Evolutionary conservation across 192 early-diverging fungal species (phyloP).

Genomic region (Backusella parvicylindrica): DNA sequence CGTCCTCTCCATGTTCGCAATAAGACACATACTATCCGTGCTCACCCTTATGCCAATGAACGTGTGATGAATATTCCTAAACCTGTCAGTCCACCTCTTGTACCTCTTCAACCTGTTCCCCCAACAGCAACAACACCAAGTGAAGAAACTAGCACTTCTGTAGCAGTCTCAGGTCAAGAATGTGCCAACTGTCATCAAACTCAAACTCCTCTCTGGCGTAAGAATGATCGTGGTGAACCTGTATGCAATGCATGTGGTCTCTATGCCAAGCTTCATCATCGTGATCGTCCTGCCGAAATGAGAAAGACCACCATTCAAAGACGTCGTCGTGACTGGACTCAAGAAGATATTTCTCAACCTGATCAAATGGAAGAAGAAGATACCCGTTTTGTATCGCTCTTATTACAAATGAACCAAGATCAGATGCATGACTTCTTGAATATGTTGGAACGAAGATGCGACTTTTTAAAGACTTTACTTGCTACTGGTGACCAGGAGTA

Average conservation of each 20-base stretch:
- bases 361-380: conserved; percentile 25
- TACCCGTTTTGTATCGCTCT: conserved; percentile 23
- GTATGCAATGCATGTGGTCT: conserved; percentile 82
- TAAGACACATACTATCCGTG: conserved; percentile 36
- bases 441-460: conserved; percentile 52
- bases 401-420: conserved; percentile 43
- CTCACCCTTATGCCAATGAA: conserved; percentile 21
- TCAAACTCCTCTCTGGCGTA: conserved; percentile 79
- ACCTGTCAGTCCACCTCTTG: neutral
- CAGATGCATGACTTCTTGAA: conserved; percentile 51
- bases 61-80: neutral
- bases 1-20: conserved; percentile 56
- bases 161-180: conserved; percentile 14
- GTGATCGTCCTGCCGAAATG: conserved; percentile 49
- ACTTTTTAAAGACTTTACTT: conserved; percentile 29
- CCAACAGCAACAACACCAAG: neutral
- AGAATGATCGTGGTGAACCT: conserved; percentile 67
- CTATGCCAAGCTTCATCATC: conserved; percentile 53
- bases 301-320: conserved; percentile 52
- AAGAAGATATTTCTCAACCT: neutral
- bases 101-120: conserved; percentile 19
- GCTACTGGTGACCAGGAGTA: neutral
- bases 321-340: conserved; percentile 41
- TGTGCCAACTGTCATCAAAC: conserved; percentile 78
- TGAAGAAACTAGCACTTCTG: neutral